Evolutionary conservation across 2,329 filamentous ascomycete species (phyloP).

Genomic region (Ophiostoma pallidulum): DNA sequence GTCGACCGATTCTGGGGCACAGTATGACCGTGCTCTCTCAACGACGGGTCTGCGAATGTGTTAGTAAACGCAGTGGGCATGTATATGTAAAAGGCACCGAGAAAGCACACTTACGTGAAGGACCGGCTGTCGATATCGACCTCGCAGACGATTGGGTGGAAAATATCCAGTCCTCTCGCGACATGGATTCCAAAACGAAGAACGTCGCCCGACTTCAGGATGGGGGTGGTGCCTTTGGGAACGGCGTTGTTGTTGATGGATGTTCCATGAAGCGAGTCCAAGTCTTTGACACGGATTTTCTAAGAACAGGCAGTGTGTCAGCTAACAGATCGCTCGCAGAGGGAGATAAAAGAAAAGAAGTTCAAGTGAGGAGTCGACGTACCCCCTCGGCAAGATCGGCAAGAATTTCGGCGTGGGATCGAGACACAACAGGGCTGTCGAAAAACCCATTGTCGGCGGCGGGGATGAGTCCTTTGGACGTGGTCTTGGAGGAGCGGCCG

Average conservation of each 20-base stretch:
- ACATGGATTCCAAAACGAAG: slow-evolving; percentile 33
- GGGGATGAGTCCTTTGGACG: slow-evolving; percentile 32
- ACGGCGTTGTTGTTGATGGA: slow-evolving; percentile 31
- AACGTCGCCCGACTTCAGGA: slow-evolving; percentile 27
- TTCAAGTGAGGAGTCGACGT: slow-evolving; percentile 13
- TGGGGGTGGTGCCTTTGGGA: slow-evolving; percentile 6
- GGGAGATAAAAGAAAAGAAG: slow-evolving; percentile 9
- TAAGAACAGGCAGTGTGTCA: slow-evolving; percentile 22
- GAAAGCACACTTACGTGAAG: slow-evolving; percentile 17
- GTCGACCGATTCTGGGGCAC: slow-evolving; percentile 20
- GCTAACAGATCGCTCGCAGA: no score
- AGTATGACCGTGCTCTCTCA: slow-evolving; percentile 17
- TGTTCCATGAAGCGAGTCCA: slow-evolving; percentile 45
- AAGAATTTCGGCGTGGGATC: slow-evolving; percentile 51
- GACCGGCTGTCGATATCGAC: slow-evolving; percentile 18
- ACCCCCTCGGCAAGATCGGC: slow-evolving; percentile 38
- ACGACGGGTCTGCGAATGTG: not conserved
- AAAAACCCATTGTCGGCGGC: slow-evolving; percentile 51
- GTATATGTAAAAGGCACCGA: no score
- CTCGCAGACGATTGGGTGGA: slow-evolving; percentile 20
- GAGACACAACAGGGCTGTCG: slow-evolving; percentile 62
- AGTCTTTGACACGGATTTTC: slow-evolving; percentile 37
- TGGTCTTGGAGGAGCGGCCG: slow-evolving; percentile 37
- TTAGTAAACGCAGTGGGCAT: not conserved
- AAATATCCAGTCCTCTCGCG: slow-evolving; percentile 25